Conservation (phyloP, 345 rosid species). For the Gossypium longicalyx region DNA sequence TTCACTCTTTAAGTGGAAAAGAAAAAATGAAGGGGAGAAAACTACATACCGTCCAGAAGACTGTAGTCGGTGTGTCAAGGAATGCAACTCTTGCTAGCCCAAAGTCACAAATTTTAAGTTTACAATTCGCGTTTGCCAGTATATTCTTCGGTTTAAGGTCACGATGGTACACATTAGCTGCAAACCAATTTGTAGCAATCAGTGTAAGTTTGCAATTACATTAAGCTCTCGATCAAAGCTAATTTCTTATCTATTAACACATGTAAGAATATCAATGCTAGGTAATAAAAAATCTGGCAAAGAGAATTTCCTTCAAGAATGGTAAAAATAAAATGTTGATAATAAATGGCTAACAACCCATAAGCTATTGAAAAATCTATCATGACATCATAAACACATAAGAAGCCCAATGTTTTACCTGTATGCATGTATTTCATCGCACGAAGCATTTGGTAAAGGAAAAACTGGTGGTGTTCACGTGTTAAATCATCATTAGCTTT, state of each 20-base stretch:
- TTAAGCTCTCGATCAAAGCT: background rate
- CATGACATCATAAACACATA: background rate
- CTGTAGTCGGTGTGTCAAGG: conserved; percentile 80
- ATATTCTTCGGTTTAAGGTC: conserved; percentile 98
- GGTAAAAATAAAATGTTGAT: background rate
- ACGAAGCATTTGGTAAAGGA: conserved; percentile 96
- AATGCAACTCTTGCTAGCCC: conserved; percentile 95
- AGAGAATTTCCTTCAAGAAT: background rate
- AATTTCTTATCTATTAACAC: background rate
- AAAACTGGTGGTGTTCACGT: conserved; percentile 87
- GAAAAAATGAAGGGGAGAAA: background rate
- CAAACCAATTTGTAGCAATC: conserved; percentile 21
- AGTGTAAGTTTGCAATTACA: conserved; percentile 21
- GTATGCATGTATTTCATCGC: conserved; percentile 96
- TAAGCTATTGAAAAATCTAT: background rate
- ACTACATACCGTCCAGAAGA: conserved; percentile 83
- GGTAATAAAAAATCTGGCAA: conserved; percentile 5
- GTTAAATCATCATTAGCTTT: conserved; percentile 36
- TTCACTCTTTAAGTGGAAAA: background rate
- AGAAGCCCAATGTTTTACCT: conserved; percentile 34
- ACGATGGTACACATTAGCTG: conserved; percentile 95
- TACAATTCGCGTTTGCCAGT: conserved; percentile 95
- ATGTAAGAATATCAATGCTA: background rate
- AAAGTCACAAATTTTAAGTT: conserved; percentile 92
- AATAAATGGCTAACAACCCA: background rate